Base-by-base conservation (phyloP, 805 yeast species). In the Komagataella pastoris region DNA sequence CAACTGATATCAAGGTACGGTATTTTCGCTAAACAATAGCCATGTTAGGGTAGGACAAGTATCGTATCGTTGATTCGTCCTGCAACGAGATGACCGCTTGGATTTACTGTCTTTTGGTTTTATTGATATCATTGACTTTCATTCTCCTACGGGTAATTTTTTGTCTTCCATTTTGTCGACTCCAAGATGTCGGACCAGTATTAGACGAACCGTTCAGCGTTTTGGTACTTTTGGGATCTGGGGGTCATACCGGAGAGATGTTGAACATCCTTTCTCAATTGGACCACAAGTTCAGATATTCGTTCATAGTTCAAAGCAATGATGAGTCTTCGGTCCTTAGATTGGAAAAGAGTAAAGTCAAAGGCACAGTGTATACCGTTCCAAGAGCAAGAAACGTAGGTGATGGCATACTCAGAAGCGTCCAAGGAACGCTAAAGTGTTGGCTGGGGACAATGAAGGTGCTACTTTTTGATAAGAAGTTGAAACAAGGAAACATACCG, bases 161-260 rank as follows among this genome's bases (percentile, higher is more conserved):
- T 4, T 30, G 40, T 30, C 14, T 30, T 10, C n/a, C 40, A 14
- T 30, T 30, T 30, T 30, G 40, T 30, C 40, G 40, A 7, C 14
- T 30, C 3, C 40, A 30, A 10, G 40, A 30, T 30, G n/a, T 14
- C 14, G n/a, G 40, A 5, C 40, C 40, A 10, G 40, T 30, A 14
- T 30, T 30, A 30, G 5, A 30, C 40, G 8, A 30, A 30, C 40
- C 40, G 6, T 30, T 53, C 52, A 40, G 51, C 17, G 7, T 79
- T 21, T 74, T 85, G 76, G 69, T 85, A 0, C 72, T 88, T n/a
- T 67, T 91, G 8, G 98, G 98, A 0, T 88, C 97, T 0, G 99
- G 99, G 2, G 98, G 97, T 2, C 98, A 89, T 60, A 89, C 97
- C 0, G 97, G 97, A 1, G 97, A 91, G 64, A 88, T 91, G 95